These are phyloP conservation scores for Escovopsis sp. DNA, from an alignment of 2,329 filamentous ascomycete genomes.

Conservation along the genomic window DNA sequence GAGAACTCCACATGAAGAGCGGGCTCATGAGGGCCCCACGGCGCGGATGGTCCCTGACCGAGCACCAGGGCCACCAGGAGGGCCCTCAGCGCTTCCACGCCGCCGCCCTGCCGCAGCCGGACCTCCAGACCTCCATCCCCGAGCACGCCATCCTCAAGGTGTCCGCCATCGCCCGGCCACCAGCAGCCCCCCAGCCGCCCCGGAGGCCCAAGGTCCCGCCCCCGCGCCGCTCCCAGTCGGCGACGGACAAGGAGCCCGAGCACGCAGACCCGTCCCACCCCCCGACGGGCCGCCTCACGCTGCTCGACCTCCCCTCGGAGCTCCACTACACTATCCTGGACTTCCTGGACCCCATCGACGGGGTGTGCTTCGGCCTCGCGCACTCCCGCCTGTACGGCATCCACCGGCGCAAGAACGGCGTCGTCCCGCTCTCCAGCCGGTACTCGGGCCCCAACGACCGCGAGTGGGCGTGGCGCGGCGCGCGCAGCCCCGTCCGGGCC, in stretches of 20 bases:
- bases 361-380: slow-evolving; percentile 45
- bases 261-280: slow-evolving; percentile 31
- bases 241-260: slow-evolving; percentile 46
- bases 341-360: slow-evolving; percentile 49
- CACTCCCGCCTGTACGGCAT: slow-evolving; percentile 44
- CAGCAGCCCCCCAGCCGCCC: slow-evolving; percentile 14
- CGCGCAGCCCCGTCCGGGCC: slow-evolving; percentile 27
- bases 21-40: slow-evolving; percentile 24
- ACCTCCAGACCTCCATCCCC: slow-evolving; percentile 19
- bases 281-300: slow-evolving; percentile 26
- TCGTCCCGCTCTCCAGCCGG: slow-evolving; percentile 40
- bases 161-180: slow-evolving; percentile 3
- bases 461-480: slow-evolving; percentile 49
- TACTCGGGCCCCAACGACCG: slow-evolving; percentile 47
- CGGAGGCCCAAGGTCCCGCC: slow-evolving; percentile 25
- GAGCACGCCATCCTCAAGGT: slow-evolving; percentile 15
- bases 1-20: slow-evolving; percentile 23
- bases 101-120: slow-evolving; percentile 10
- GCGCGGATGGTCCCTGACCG: slow-evolving; percentile 32
- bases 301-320: slow-evolving; percentile 42
- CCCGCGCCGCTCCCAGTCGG: slow-evolving; percentile 43
- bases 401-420: slow-evolving; percentile 40
- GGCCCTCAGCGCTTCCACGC: slow-evolving; percentile 10
- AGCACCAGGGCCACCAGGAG: slow-evolving; percentile 23
- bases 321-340: slow-evolving; percentile 47